Evolutionary conservation across 345 rosid genomes (phyloP).

Genomic region (Citrus reticulata): DNA sequence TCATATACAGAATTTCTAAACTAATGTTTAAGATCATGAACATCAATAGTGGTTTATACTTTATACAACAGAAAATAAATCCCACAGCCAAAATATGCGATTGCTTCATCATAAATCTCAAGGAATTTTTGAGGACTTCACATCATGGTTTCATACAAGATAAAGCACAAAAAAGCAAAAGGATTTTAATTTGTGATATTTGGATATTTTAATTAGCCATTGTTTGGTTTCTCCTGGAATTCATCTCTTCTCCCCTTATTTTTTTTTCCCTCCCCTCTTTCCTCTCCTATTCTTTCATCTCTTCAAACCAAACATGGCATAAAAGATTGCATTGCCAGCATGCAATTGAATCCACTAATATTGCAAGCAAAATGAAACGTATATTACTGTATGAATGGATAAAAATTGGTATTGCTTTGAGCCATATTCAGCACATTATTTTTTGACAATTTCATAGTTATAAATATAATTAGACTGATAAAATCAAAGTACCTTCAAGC

Average conservation of each 20-base stretch:
- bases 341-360: neutral
- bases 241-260: too few relatives aligned
- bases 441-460: neutral
- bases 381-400: neutral
- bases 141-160: neutral
- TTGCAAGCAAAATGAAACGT: neutral
- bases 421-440: neutral
- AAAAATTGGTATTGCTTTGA: neutral
- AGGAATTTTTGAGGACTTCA: neutral
- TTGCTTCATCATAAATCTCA: neutral
- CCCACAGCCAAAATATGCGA: neutral
- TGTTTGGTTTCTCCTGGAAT: neutral
- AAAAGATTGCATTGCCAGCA: neutral
- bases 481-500: conserved; percentile 56
- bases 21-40: neutral
- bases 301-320: too few relatives aligned
- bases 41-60: neutral
- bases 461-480: neutral
- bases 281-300: too few relatives aligned
- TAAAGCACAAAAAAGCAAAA: neutral
- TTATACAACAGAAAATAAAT: neutral
- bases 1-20: neutral
- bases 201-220: neutral
- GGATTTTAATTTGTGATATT: neutral
- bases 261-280: too few relatives aligned